Base-by-base conservation (phyloP, 2,329 filamentous ascomycete species). In the Epichloe sibirici region DNA sequence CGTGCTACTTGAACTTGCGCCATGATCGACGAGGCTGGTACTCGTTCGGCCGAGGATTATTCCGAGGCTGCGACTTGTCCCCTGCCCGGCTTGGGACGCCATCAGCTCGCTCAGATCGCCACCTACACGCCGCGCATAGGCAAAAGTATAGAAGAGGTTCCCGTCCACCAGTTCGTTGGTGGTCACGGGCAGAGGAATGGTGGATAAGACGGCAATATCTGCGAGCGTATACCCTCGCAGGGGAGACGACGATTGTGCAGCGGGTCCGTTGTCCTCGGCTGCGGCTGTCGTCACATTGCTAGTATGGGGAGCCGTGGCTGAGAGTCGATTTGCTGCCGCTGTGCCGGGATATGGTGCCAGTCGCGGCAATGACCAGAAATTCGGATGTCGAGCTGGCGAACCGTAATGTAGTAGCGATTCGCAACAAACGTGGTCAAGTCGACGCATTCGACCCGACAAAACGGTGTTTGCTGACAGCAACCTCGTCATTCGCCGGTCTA, bases 381-480 rank as follows among this genome's bases (percentile, higher is more conserved):
- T 44, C 38, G 45, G 48, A 5, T 37, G 12, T 40, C 9, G 43
- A 34, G 48, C 49, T 13, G 51, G 47, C 38, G 53, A 48, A 25
- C 55, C 45, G 42, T 60, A 55, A 34, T 55, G 48, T 25, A 57
- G 55, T 38, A 58, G 52, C 8, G 50, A 51, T 43, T 59, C 49
- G 23, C 50, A 31, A 39, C 45, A 61, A 51, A 54, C 55, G 53
- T 58, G 60, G 48, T 57, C 56, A 21, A 63, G 48, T 49, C 56
- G 58, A 40, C 64, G 64, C 58, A 69, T 61, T 31, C 67, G 62
- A 6, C 55, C 51, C n/a, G 67, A 56, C 23, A 69, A 61, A 39
- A 58, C 55, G 37, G 62, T 55, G 57, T 69, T 69, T 56, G 66
- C 67, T 17, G 65, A 65, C 47, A 69, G 59, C 3, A 69, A 55